A percentile compares a stretch with the other conserved stretches of the same genome.
phyloP scores from a whole-genome alignment of 495 filamentous ascomycete species.

The Barbatosphaeria neglecta region DNA sequence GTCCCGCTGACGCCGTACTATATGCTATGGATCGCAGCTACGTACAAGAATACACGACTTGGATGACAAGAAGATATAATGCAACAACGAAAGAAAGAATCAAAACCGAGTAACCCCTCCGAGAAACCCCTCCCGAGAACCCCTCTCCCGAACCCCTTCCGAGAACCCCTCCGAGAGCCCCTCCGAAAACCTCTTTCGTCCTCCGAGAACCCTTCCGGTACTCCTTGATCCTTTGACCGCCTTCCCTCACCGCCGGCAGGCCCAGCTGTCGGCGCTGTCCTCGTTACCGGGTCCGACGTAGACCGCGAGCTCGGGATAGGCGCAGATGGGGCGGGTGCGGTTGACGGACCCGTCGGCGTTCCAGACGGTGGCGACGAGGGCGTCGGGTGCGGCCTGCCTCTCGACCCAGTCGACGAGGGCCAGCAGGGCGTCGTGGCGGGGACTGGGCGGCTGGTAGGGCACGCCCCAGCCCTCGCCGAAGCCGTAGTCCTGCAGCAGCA shows the following conservation, averaged over 20 bases:
- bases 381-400: slow-evolving; percentile 24
- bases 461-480: slow-evolving; percentile 21
- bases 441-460: slow-evolving; percentile 18
- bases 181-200: too few species aligned
- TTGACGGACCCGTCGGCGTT: slow-evolving; percentile 16
- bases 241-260: too few species aligned
- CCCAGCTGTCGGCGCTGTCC: slow-evolving; percentile 7
- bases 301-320: slow-evolving; percentile 21
- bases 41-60: too few species aligned
- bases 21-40: too few species aligned
- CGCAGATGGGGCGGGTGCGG: slow-evolving; percentile 28
- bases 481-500: slow-evolving; percentile 6
- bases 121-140: too few species aligned
- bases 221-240: background rate
- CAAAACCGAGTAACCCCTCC: too few species aligned
- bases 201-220: background rate
- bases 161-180: too few species aligned
- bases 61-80: background rate
- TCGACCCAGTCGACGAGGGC: slow-evolving; percentile 46
- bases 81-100: background rate
- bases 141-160: too few species aligned
- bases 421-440: slow-evolving; percentile 32
- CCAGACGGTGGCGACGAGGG: slow-evolving; percentile 34
- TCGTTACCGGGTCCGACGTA: slow-evolving; percentile 8
- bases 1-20: too few species aligned